These are phyloP conservation scores for Evansstolkia leycettana DNA, from an alignment of 495 filamentous ascomycete genomes.

Conservation along the genomic window DNA sequence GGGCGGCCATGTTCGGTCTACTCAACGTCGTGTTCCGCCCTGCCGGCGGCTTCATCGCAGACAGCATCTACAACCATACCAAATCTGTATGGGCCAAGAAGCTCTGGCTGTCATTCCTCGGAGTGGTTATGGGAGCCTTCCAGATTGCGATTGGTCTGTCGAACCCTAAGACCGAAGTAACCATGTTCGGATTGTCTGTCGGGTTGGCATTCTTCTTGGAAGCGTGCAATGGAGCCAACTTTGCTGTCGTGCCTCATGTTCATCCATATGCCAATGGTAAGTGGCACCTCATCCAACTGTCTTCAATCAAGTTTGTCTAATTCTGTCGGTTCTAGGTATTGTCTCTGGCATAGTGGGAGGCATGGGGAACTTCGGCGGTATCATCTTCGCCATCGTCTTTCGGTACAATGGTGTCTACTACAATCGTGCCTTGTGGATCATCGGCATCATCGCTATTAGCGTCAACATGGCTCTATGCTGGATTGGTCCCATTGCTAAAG, in stretches of 20 bases:
- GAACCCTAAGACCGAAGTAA: conserved; percentile 43
- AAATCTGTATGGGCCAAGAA: conserved; percentile 69
- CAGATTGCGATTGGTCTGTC: conserved; percentile 58
- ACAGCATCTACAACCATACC: conserved; percentile 54
- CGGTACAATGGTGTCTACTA: conserved; percentile 59
- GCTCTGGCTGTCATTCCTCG: conserved; percentile 48
- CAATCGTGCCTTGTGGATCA: conserved; percentile 63
- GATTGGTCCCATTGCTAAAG: conserved; percentile 55
- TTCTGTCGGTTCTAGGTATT: conserved; percentile 38
- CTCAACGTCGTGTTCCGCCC: conserved; percentile 71
- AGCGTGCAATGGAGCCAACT: conserved; percentile 75
- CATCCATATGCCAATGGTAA: conserved; percentile 62
- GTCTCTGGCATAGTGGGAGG: conserved; percentile 70
- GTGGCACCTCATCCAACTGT: conserved; percentile 1
- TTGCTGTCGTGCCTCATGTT: conserved; percentile 74
- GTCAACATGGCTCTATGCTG: conserved; percentile 56
- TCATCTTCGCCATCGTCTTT: conserved; percentile 80
- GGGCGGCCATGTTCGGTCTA: conserved; percentile 87
- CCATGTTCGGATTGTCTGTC: conserved; percentile 68
- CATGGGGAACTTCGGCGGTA: conserved; percentile 71
- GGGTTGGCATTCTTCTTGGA: conserved; percentile 73
- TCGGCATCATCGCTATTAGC: conserved; percentile 60
- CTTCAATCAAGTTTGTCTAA: background rate
- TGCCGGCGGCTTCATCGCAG: conserved; percentile 57
- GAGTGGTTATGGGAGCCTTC: conserved; percentile 52